Evolutionary conservation across 352 stramenopile genomes (phyloP), one percentile per base, ranked within the genome.

Genomic region (Globisporangium emineosum): DNA sequence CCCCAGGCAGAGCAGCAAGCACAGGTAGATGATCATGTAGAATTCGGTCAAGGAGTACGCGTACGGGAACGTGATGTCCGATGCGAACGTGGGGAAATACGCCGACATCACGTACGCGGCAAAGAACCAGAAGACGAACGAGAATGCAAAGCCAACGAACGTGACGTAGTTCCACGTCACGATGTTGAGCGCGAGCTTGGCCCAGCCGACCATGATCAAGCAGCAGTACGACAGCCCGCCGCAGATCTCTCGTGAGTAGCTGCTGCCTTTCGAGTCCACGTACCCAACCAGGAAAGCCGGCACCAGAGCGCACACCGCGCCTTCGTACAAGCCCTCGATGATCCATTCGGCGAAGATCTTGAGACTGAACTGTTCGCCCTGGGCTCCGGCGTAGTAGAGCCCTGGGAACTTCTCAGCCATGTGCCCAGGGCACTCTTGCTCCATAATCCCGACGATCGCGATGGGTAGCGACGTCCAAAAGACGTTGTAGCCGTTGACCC

Each of bases 401-500:
- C 84, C 81, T 0, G 90, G 88, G 57, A 94, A 95, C 32, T 77
- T 70, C 33, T 94, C 79, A 0, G 89, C 86, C 17, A 93, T 87
- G 21, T 67, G 59, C 1, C 71, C 80, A 0, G 86, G 79, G 13
- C 91, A 86, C 57, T 96, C 87, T 58, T 97, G 88, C 64, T 97
- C 89, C 6, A 89, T 69, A 12, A 95, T 79, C 1, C 82, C 86
- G 49, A 96, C 76, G 19, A 94, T 73, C 30, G 43, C 70, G 64
- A 99, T 98, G 15, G 97, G 97, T 52, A 98, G 64, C 42, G 88
- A 96, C 0, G 92, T 98, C 73, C 89, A 98, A 49, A 98, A 95
- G 69, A 99, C 95, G 73, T 99, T 99, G 75, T 98, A 98, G 49
- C 97, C 81, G 72, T 96, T 96, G 64, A 96, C 86, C 87, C 87